These are phyloP conservation scores for Paragyromitra xinjiangensis DNA, from an alignment of 495 filamentous ascomycete genomes.

Conservation along the genomic window DNA sequence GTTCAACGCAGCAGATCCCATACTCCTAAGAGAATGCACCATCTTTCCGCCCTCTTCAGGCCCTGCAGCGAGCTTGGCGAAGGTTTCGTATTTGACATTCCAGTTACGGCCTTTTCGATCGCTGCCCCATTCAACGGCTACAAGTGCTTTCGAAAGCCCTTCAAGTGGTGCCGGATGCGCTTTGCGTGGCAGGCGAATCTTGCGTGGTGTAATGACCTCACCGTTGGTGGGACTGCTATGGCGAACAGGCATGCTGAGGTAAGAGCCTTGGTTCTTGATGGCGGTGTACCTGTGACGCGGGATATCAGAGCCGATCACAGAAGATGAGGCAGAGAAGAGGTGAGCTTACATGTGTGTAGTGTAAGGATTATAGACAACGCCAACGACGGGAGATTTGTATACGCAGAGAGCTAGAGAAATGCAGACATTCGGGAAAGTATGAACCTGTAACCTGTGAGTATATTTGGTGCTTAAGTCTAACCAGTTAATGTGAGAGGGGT, in stretches of 20 bases:
- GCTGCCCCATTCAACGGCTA: conserved; percentile 80
- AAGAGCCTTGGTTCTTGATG: conserved; percentile 74
- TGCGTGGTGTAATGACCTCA: conserved; percentile 56
- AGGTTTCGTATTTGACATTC: conserved; percentile 74
- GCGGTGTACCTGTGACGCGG: conserved; percentile 68
- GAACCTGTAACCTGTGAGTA: conserved; percentile 61
- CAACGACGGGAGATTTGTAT: conserved; percentile 70
- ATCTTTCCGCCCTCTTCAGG: conserved; percentile 78
- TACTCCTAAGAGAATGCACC: conserved; percentile 78
- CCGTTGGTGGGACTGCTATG: conserved; percentile 58
- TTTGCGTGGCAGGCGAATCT: conserved; percentile 68
- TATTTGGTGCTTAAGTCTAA: background rate
- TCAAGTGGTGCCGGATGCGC: conserved; percentile 65
- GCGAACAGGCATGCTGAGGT: conserved; percentile 62
- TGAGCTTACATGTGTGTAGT: conserved; percentile 45
- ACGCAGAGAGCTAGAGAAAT: conserved; percentile 82
- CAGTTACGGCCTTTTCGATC: conserved; percentile 79
- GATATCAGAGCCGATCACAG: conserved; percentile 2
- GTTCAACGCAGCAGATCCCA: conserved; percentile 86
- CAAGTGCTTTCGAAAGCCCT: conserved; percentile 69
- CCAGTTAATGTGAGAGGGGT: background rate
- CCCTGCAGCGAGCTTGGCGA: conserved; percentile 69
- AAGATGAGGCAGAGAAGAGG: background rate
- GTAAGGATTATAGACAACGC: conserved; percentile 83
- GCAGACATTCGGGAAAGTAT: conserved; percentile 79